Percentiles rank a stretch among this genome's conserved stretches.
These are phyloP conservation scores for Paxillus ammoniavirescens DNA, from an alignment of 768 basidiomycete genomes.

Conservation along the genomic window DNA sequence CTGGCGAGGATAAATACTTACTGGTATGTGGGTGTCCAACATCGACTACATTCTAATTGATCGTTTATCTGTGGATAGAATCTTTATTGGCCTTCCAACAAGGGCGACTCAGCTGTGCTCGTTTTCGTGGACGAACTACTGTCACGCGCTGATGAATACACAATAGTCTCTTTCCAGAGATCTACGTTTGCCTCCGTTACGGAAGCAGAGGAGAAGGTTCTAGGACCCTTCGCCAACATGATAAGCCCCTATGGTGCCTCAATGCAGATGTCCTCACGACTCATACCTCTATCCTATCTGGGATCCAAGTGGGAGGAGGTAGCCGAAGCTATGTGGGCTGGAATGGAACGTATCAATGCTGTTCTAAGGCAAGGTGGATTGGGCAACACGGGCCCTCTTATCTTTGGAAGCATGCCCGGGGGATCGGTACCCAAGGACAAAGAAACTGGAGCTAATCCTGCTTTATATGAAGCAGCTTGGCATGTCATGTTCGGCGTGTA, in stretches of 20 bases:
- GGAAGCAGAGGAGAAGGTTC: background rate
- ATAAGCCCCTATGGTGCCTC: background rate
- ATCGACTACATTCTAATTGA: too few relatives aligned
- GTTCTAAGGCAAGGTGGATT: background rate
- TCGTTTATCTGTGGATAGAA: background rate
- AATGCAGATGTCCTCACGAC: background rate
- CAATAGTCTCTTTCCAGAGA: background rate
- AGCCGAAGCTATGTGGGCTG: constrained; percentile 7
- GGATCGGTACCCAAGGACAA: background rate
- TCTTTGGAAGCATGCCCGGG: constrained; percentile 1
- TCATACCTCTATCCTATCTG: constrained; percentile 3
- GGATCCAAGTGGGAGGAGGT: background rate
- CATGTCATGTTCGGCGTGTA: background rate
- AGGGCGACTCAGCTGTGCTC: background rate
- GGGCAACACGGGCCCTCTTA: background rate
- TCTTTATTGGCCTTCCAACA: background rate
- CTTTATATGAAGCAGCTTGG: constrained; percentile 3
- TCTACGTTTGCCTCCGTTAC: constrained; percentile 1
- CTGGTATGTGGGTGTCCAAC: background rate
- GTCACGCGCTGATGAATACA: background rate
- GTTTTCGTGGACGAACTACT: constrained; percentile 1
- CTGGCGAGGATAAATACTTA: background rate
- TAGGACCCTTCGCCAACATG: background rate
- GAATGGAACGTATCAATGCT: background rate
- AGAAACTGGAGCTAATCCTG: constrained; percentile 3